These are phyloP conservation scores for Botrytis medusae DNA, from an alignment of 2,329 filamentous ascomycete genomes.

Conservation along the genomic window DNA sequence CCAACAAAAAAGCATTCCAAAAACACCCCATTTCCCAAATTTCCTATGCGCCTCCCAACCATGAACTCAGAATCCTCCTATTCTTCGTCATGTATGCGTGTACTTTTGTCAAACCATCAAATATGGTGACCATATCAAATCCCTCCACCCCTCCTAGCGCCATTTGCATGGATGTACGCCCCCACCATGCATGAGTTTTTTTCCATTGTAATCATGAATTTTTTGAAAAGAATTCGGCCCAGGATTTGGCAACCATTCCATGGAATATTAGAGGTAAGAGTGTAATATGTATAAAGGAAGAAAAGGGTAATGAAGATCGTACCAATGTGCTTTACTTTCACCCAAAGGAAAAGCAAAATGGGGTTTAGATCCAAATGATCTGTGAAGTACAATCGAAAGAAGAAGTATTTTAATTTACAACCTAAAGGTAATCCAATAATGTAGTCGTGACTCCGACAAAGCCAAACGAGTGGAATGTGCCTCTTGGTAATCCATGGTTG, in stretches of 20 bases:
- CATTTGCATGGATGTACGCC: background rate
- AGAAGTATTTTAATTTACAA: slow-evolving; percentile 5
- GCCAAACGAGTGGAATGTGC: background rate
- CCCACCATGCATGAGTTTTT: background rate
- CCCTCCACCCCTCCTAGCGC: background rate
- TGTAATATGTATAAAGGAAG: background rate
- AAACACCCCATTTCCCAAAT: background rate
- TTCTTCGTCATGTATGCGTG: slow-evolving; percentile 6
- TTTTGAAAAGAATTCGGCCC: background rate
- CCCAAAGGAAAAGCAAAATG: background rate
- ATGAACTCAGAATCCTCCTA: background rate
- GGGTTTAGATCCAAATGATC: background rate
- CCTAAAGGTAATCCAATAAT: background rate
- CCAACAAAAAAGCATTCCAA: background rate
- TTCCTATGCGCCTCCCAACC: background rate
- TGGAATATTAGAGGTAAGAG: background rate
- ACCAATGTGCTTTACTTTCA: background rate
- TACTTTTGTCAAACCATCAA: slow-evolving; percentile 10
- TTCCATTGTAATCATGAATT: background rate
- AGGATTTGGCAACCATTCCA: background rate
- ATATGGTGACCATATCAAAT: background rate
- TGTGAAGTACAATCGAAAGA: background rate
- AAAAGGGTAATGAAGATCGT: background rate
- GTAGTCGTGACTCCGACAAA: background rate
- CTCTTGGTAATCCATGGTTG: background rate